phyloP scores from a whole-genome alignment of 2,329 filamentous ascomycete species.

The Arthrobotrys entomopaga region DNA sequence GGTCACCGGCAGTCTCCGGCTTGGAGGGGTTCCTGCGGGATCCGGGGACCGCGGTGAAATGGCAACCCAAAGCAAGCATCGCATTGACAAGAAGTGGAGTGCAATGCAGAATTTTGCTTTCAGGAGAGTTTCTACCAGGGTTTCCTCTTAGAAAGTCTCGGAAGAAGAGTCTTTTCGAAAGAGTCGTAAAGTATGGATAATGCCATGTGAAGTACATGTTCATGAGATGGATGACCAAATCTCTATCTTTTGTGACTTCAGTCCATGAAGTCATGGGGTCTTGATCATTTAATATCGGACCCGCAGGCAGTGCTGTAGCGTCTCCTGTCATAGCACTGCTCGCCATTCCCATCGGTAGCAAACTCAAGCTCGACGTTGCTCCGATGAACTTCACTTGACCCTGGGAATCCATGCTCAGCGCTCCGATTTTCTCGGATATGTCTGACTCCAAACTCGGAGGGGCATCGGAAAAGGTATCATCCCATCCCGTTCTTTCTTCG shows the following conservation, averaged over 20 bases:
- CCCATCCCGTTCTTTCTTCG: constrained; percentile 64
- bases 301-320: constrained; percentile 25
- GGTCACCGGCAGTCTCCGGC: constrained; percentile 87
- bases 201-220: constrained; percentile 99
- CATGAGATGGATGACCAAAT: constrained; percentile 84
- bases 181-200: constrained; percentile 92
- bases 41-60: constrained; percentile 82
- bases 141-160: constrained; percentile 82
- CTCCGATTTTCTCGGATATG: constrained; percentile 52
- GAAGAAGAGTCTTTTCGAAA: constrained; percentile 87
- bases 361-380: constrained; percentile 46
- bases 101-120: constrained; percentile 76
- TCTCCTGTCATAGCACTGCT: constrained; percentile 54
- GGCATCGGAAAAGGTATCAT: constrained; percentile 67
- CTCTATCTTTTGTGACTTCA: constrained; percentile 79
- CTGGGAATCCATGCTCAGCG: constrained; percentile 48
- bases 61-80: constrained; percentile 90
- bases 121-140: constrained; percentile 65
- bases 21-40: constrained; percentile 78
- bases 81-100: constrained; percentile 90
- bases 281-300: constrained; percentile 43
- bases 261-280: constrained; percentile 88
- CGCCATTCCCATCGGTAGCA: constrained; percentile 54
- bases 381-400: constrained; percentile 54
- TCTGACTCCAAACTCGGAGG: constrained; percentile 65